Percentiles rank a stretch among this genome's conserved stretches.
These are phyloP conservation scores for Ashbya aceris DNA, from an alignment of 1,139 yeast genomes.

Conservation along the genomic window DNA sequence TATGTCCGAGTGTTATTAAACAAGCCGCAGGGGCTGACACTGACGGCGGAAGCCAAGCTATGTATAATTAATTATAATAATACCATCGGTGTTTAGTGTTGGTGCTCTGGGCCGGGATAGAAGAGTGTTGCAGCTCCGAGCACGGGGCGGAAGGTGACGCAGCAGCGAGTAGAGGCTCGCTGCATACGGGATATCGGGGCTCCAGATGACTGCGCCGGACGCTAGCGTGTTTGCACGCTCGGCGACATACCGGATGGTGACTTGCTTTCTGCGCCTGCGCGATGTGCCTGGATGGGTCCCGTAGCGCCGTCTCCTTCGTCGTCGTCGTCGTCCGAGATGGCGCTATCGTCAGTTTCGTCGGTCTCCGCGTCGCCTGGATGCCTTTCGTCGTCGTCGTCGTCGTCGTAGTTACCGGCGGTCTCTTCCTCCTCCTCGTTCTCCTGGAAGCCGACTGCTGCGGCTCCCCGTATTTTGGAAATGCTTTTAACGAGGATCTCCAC, in stretches of 20 bases:
- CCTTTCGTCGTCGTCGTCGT: slow-evolving; percentile 26
- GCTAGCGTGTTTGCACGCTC: not conserved
- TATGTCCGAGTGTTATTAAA: not conserved
- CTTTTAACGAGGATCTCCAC: slow-evolving; percentile 66
- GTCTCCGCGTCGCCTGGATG: slow-evolving; percentile 13
- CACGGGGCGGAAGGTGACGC: not conserved
- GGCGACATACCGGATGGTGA: not conserved
- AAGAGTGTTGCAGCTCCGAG: not conserved
- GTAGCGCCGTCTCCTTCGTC: slow-evolving; percentile 15
- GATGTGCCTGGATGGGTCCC: not conserved
- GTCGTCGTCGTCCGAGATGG: slow-evolving; percentile 19
- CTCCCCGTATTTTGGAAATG: slow-evolving; percentile 26
- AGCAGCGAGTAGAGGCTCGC: not conserved
- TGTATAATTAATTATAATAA: slow-evolving; percentile 1
- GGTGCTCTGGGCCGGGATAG: not conserved
- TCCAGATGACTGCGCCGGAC: not conserved
- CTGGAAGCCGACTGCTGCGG: slow-evolving; percentile 20
- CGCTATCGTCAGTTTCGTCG: slow-evolving; percentile 26
- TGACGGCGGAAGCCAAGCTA: slow-evolving; percentile 1
- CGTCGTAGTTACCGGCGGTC: slow-evolving; percentile 25
- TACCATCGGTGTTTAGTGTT: not conserved
- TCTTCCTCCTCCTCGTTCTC: slow-evolving; percentile 27
- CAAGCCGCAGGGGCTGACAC: not conserved
- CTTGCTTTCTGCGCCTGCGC: not conserved
- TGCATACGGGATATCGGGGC: not conserved